phyloP scores from a whole-genome alignment of 2,329 filamentous ascomycete species.

The Sarocladiaceae sp. region DNA sequence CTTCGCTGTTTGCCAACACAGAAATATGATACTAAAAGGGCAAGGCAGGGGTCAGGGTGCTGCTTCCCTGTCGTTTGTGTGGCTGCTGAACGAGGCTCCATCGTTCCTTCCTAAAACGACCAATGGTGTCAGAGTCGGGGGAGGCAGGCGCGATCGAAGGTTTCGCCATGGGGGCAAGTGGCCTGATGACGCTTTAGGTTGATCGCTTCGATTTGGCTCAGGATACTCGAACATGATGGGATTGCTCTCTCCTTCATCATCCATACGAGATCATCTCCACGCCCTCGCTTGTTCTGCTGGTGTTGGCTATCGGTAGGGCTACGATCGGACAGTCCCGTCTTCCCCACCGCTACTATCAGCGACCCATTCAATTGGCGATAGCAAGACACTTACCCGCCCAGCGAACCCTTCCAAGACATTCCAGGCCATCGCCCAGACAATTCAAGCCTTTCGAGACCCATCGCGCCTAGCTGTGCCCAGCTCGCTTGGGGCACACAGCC shows the following conservation, averaged over 20 bases:
- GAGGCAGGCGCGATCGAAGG: neutral
- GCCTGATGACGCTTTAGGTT: no score
- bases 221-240: no score
- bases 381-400: neutral
- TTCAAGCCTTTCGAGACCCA: slow-evolving; percentile 3
- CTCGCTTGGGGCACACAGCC: neutral
- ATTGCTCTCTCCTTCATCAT: no score
- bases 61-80: neutral
- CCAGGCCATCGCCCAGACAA: neutral
- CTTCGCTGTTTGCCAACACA: neutral
- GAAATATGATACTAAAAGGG: neutral
- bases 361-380: neutral
- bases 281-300: no score
- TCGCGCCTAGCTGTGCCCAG: neutral
- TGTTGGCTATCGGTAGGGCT: neutral
- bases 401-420: neutral
- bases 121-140: neutral
- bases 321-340: neutral
- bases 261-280: no score
- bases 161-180: no score
- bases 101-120: slow-evolving; percentile 1
- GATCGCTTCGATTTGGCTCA: no score
- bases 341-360: neutral
- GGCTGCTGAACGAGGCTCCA: neutral
- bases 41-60: neutral